Evolutionary conservation across 2,329 filamentous ascomycete genomes (phyloP).

Genomic region (Rutstroemia sydowiana): DNA sequence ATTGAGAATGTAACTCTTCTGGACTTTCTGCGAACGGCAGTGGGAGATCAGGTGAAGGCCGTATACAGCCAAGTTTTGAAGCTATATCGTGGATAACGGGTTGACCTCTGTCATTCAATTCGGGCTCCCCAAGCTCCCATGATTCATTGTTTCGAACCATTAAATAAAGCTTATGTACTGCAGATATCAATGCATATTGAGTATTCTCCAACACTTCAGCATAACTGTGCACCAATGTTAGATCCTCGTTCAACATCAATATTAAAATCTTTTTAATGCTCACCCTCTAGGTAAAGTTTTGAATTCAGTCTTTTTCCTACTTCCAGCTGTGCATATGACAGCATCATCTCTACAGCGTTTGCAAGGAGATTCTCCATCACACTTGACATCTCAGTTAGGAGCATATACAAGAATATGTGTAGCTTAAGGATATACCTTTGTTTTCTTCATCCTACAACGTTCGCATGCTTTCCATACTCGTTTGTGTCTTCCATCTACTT

Average conservation of each 20-base stretch:
- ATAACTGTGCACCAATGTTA: conserved; percentile 37
- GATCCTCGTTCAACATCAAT: conserved; percentile 6
- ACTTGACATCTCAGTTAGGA: conserved; percentile 34
- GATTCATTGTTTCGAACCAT: conserved; percentile 52
- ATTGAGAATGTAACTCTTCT: conserved; percentile 47
- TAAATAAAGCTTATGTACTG: conserved; percentile 57
- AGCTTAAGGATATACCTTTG: conserved; percentile 42
- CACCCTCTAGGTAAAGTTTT: conserved; percentile 59
- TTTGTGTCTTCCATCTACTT: conserved; percentile 2
- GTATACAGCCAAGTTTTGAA: conserved; percentile 55
- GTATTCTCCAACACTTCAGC: conserved; percentile 60
- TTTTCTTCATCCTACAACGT: conserved; percentile 63
- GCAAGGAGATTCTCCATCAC: conserved; percentile 58
- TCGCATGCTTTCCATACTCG: conserved; percentile 52
- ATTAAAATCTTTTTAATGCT: conserved; percentile 19
- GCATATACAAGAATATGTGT: neutral
- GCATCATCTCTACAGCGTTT: conserved; percentile 61
- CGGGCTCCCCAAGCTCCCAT: conserved; percentile 57
- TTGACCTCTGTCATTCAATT: conserved; percentile 54
- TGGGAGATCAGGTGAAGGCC: conserved; percentile 52
- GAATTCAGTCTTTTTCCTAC: conserved; percentile 61
- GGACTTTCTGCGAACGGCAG: conserved; percentile 55
- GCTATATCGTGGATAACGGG: conserved; percentile 60
- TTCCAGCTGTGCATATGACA: conserved; percentile 55
- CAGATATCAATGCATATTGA: conserved; percentile 56